Base-by-base conservation (phyloP, 345 rosid species). In the Brassica incana region DNA sequence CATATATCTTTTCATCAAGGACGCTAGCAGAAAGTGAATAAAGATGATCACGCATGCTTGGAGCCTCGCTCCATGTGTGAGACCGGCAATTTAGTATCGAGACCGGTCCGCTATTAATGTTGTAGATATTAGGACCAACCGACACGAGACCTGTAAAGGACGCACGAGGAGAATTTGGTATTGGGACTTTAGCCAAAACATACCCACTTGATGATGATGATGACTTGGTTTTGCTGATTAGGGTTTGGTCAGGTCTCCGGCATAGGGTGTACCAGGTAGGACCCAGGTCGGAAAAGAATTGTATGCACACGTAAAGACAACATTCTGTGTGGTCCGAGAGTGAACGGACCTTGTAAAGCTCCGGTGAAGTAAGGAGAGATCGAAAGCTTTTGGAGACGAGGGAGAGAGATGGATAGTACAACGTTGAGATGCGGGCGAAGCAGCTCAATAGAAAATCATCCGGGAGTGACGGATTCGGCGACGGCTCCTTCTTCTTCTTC, bases 21-120 rank as follows among this genome's bases (percentile, higher is more conserved):
- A 43, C 50, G 14, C 4, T 43, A 9, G n/a, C 52, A 8, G 52
- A 10, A 9, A 12, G n/a, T 10, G 12, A 4, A 45, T 11, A 2
- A 0, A 10, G 52, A 12, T 45, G 5, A 11, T 10, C 52, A 3
- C 5, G n/a, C n/a, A 43, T 7, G 52, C n/a, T 45, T 12, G 52
- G 52, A 45, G 5, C 52, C 52, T 45, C 52, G 52, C n/a, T 10
- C 52, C 52, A 45, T 45, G 52, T 11, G 52, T 45, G 52, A 45
- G 52, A 9, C 52, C 52, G 52, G 87, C 93, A 89, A 67, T 92
- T 91, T 4, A 90, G 84, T 15, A 83, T 58, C 90, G 87, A 88
- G 12, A 89, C 90, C 4, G 79, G 63, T 89, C 88, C 0, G 18
- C 8, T 5, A 5, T 4, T 90, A 69, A 90, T 59, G 7, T 83